Conservation (phyloP, 2,329 filamentous ascomycete genomes). For the Drechslera avenae region DNA sequence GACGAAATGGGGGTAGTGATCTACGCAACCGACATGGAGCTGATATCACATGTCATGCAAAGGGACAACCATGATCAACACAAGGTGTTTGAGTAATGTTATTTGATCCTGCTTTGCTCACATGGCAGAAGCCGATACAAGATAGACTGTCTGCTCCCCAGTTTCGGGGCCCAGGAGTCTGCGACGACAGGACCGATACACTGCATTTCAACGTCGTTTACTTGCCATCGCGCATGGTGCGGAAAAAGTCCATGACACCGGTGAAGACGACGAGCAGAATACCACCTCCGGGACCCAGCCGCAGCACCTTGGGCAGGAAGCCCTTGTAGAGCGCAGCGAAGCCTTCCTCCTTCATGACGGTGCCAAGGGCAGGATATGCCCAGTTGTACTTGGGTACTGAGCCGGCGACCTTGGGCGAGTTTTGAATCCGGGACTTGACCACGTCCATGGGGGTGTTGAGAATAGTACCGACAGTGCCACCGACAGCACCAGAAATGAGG, state of each 20-base stretch:
- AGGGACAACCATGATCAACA: too few relatives aligned
- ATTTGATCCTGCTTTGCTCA: neutral
- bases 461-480: slow-evolving; percentile 88
- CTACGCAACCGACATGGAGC: too few relatives aligned
- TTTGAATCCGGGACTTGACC: slow-evolving; percentile 98
- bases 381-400: slow-evolving; percentile 95
- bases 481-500: slow-evolving; percentile 81
- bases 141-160: neutral
- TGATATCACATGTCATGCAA: too few relatives aligned
- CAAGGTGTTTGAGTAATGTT: neutral
- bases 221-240: slow-evolving; percentile 62
- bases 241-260: slow-evolving; percentile 92
- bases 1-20: too few relatives aligned
- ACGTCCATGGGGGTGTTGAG: slow-evolving; percentile 97
- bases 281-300: slow-evolving; percentile 72
- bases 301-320: slow-evolving; percentile 91
- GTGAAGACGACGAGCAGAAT: slow-evolving; percentile 85
- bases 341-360: slow-evolving; percentile 91
- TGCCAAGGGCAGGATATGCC: slow-evolving; percentile 86
- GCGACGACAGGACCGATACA: neutral
- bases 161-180: neutral
- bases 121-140: neutral
- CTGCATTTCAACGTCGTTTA: neutral
- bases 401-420: slow-evolving; percentile 82
- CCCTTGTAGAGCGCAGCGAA: slow-evolving; percentile 95